Percentiles rank a stretch among this genome's conserved stretches.
Conservation (phyloP, 2,329 filamentous ascomycete genomes). For the Aspergillus uvarum region DNA sequence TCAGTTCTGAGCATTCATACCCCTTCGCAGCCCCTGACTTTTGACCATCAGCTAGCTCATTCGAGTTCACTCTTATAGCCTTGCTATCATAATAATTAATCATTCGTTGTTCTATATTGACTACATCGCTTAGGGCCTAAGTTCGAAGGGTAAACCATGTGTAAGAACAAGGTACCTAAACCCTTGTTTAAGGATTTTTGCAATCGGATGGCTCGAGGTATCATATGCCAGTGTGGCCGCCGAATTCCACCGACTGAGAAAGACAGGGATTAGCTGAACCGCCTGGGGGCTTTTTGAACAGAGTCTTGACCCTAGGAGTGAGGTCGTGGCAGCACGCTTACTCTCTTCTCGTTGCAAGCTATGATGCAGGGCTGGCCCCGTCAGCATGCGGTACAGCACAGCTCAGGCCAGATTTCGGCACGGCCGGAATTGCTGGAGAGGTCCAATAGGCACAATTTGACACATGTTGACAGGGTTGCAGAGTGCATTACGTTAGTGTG, state of each 20-base stretch:
- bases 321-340: neutral
- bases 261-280: too few relatives aligned
- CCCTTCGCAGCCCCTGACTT: neutral
- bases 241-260: too few relatives aligned
- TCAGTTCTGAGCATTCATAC: neutral
- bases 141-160: neutral
- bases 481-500: slow-evolving; percentile 2
- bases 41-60: neutral
- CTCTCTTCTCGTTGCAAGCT: neutral
- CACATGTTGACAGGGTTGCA: neutral
- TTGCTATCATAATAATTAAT: neutral
- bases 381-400: neutral
- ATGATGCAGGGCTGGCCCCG: neutral
- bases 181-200: too few relatives aligned
- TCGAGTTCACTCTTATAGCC: neutral
- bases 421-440: neutral
- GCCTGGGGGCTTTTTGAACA: neutral
- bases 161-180: too few relatives aligned
- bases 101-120: neutral
- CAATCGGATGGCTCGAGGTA: too few relatives aligned
- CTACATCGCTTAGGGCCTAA: neutral
- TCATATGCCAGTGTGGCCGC: too few relatives aligned
- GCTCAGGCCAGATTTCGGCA: neutral
- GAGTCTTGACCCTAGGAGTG: neutral
- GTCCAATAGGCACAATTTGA: neutral